Evolutionary conservation across 108 stramenopile species (phyloP), one percentile per base, ranked within the genome.

Genomic region (Schizochytrium sp.): DNA sequence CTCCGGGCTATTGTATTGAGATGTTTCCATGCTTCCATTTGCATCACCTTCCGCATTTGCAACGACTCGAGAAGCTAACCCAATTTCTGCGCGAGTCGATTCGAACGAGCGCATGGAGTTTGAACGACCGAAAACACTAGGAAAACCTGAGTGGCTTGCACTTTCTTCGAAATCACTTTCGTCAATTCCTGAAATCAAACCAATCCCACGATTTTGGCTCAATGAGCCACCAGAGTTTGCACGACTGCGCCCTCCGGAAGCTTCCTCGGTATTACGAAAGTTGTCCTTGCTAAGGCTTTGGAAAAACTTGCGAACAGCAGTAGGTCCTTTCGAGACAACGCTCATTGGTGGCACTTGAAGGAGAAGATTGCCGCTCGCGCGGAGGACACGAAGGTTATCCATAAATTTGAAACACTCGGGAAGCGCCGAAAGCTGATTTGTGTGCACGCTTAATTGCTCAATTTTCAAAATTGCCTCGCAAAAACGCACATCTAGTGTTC

Each of bases 361-460:
- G n/a, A 55, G 47, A 7, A 69, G 64, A 42, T 83, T 83, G 53
- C 76, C 76, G 28, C 55, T 83, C 5, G 76, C 76, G 76, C 76
- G 76, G 15, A 83, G 53, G 5, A 83, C 76, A 10, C 53, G 47
- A 0, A 83, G 76, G 0, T 28, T 49, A 28, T 83, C 76, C 76
- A 83, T 83, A 28, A 83, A 83, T 40, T 83, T 83, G 76, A 83
- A 83, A 40, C 76, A 83, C 2, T 49, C 53, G 2, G 76, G 76
- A 49, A 83, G 40, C 5, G 76, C 76, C 15, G 76, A 55, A 53
- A 83, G 47, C 76, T 55, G 50, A 42, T 83, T 83, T n/a, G 76
- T 83, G 76, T 83, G 76, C 15, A 83, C n/a, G 13, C 50, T 55
- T 2, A 83, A 53, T 40, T 83, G 76, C 76, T 83, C 76, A 38